Evolutionary conservation across 805 yeast species (phyloP).

Genomic region (Nakazawaea ernobii): DNA sequence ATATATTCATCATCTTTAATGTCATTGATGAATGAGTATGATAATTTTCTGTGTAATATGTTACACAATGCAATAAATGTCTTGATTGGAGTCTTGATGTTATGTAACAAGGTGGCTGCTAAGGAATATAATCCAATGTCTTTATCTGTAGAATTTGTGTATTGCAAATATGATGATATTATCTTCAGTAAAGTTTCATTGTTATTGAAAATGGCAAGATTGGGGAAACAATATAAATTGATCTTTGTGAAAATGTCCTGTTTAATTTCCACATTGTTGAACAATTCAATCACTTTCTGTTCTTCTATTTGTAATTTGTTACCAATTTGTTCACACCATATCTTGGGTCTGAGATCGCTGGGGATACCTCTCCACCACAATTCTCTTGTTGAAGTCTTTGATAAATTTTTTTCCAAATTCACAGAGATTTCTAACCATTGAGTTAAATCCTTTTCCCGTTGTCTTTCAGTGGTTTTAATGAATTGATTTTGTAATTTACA

Average conservation of each 20-base stretch:
- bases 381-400: conserved; percentile 39
- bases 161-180: conserved; percentile 1
- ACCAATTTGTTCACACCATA: conserved; percentile 48
- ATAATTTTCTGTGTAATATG: conserved; percentile 22
- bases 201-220: conserved; percentile 1
- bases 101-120: conserved; percentile 1
- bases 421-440: conserved; percentile 37
- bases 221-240: conserved; percentile 7
- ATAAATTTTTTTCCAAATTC: conserved; percentile 27
- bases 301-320: conserved; percentile 21
- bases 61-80: conserved; percentile 22
- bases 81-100: conserved; percentile 1
- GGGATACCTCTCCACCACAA: conserved; percentile 62
- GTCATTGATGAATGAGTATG: conserved; percentile 15
- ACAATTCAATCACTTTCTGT: not conserved
- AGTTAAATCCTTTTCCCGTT: conserved; percentile 20
- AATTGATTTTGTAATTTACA: conserved; percentile 12
- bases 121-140: conserved; percentile 6
- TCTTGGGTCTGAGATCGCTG: conserved; percentile 30
- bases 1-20: conserved; percentile 19
- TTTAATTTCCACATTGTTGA: not conserved
- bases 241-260: not conserved
- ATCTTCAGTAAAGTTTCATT: not conserved
- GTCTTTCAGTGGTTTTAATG: conserved; percentile 27
- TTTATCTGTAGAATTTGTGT: not conserved